phyloP scores from a whole-genome alignment of 345 rosid genomes.

The Camelina hispida region DNA sequence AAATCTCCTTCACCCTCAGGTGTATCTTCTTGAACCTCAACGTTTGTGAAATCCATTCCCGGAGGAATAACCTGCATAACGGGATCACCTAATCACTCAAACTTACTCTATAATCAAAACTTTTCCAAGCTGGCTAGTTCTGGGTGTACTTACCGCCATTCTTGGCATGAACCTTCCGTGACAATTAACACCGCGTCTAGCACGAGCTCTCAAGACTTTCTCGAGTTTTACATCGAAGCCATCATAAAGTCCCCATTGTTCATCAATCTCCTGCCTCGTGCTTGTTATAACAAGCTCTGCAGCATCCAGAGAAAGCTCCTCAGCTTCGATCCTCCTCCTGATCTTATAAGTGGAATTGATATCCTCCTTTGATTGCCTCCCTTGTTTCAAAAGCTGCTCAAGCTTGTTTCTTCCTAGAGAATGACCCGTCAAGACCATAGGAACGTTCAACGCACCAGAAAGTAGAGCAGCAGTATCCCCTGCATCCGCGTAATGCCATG shows the following conservation, averaged over 20 bases:
- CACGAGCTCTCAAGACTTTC: slow-evolving; percentile 88
- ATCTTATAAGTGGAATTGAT: slow-evolving; percentile 92
- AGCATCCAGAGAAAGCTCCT: slow-evolving; percentile 92
- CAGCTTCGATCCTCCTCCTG: slow-evolving; percentile 92
- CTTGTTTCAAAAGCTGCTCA: slow-evolving; percentile 94
- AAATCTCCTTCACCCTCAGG: slow-evolving; percentile 84
- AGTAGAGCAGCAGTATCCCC: slow-evolving; percentile 92
- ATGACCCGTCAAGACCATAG: slow-evolving; percentile 98
- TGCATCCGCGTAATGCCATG: slow-evolving; percentile 97
- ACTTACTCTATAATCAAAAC: slow-evolving; percentile 9
- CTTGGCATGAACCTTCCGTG: slow-evolving; percentile 97
- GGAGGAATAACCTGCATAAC: slow-evolving; percentile 85
- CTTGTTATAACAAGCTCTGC: slow-evolving; percentile 98
- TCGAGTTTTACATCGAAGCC: slow-evolving; percentile 98
- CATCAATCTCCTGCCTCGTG: slow-evolving; percentile 92
- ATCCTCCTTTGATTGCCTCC: slow-evolving; percentile 86
- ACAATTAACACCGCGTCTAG: slow-evolving; percentile 91
- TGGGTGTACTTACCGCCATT: slow-evolving; percentile 73
- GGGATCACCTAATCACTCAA: slow-evolving; percentile 1
- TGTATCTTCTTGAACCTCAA: slow-evolving; percentile 85
- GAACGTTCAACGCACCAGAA: slow-evolving; percentile 95
- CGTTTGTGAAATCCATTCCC: slow-evolving; percentile 98
- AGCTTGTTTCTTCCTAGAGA: slow-evolving; percentile 98
- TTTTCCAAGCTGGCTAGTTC: neutral
- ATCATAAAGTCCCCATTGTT: slow-evolving; percentile 99